Evolutionary conservation across 2,329 filamentous ascomycete genomes (phyloP), one percentile per base, ranked within the genome.

Genomic region (Achaetomium macrosporum): DNA sequence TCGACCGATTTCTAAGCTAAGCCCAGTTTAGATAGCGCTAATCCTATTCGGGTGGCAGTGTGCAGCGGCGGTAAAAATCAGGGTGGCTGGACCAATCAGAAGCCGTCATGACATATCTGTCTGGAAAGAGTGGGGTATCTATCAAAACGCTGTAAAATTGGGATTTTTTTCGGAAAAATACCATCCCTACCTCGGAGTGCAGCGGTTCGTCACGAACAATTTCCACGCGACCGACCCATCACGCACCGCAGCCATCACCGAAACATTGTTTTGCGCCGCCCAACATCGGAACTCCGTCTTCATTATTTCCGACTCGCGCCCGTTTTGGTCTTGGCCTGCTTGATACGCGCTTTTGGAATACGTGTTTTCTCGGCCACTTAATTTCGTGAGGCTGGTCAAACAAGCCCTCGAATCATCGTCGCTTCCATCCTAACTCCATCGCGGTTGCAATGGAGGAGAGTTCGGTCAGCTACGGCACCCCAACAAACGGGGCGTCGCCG

Each of bases 401-500:
- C 17, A 9, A 9, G 29, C 33, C 31, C 30, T 42, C 16, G 39
- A 31, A 42, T 39, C 30, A 46, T 20, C 42, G 16, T 29, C 30
- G 44, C 41, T 39, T 31, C 33, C 40, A 54, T 51, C 39, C 53
- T 54, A 54, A 49, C 60, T 61, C 62, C 58, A 50, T 54, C 57
- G 55, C 61, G 56, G 58, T 63, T 65, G 71, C 66, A 50, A 85
- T 85, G 82, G 82, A 84, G 57, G 80, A 80, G 57, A 72, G 75
- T 59, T 73, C 76, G 57, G 69, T 75, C 62, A 78, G 70, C 60
- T 82, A 79, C 62, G 81, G 75, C 67, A 83, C 80, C 57, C 76
- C 81, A 45, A 74, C 71, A 59, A 78, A 77, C 63, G 77, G 72
- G 62, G 75, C 73, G 59, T 82, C 81, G 43, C 80, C 81, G 37